Evolutionary conservation across 768 basidiomycete genomes (phyloP), one percentile per base, ranked within the genome.

Genomic region (Rhodocollybia butyracea): DNA sequence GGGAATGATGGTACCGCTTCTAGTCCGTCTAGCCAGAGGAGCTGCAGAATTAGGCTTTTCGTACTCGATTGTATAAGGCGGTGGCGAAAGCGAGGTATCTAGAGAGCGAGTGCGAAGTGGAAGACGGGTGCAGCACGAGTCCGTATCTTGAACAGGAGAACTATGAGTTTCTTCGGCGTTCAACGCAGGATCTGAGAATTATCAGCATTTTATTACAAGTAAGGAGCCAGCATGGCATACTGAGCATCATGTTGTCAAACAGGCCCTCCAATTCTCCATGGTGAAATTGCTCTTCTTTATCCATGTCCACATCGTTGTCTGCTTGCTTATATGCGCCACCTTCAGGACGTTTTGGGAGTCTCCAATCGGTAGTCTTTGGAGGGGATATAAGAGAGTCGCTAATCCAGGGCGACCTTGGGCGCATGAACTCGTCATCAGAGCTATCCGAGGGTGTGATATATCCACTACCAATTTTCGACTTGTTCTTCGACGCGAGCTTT

Each of bases 1-100:
- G 11, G 42, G 42, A 22, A 54, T 80, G 63, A 75, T 82, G 51
- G 76, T 83, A 57, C 72, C 78, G 24, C 73, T 80, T 17, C 81
- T 76, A n/a, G 68, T 70, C n/a, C 73, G 66, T 47, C 66, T 39
- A 15, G 48, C 36, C 19, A 21, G 21, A 34, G 36, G 26, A 45
- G 52, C 42, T 12, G 26, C 26, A 50, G 39, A 19, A 19, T 24
- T 51, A 0, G 38, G 8, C 19, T 13, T 12, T 22, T 13, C 4
- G 22, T 17, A 7, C 19, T 41, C n/a, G 13, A 31, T 8, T 19
- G 38, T 13, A 21, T 11, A n/a, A 39, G 26, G 5, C 2, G 31
- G 19, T 27, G 43, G 11, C 21, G 40, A 31, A 36, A 34, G 30
- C 12, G 34, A 10, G 6, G 41, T 34, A 41, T 58, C 42, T 10